These are phyloP conservation scores for Viridothelium virens DNA, from an alignment of 495 filamentous ascomycete genomes.

Conservation along the genomic window DNA sequence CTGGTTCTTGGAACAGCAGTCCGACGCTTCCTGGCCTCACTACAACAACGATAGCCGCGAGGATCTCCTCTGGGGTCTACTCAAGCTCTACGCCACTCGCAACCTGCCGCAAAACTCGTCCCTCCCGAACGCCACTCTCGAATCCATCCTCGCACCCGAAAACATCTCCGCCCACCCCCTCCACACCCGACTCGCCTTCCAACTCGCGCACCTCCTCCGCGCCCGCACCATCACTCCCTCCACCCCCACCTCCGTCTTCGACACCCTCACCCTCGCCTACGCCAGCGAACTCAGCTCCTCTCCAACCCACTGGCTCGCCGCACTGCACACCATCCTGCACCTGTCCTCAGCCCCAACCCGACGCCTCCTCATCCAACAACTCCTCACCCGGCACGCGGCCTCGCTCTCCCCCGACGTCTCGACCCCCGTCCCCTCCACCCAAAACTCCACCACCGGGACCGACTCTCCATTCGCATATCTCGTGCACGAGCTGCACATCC, in stretches of 20 bases:
- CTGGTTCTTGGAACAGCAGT: slow-evolving; percentile 48
- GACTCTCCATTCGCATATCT: slow-evolving; percentile 57
- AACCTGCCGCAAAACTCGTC: neutral
- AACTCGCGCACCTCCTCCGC: slow-evolving; percentile 54
- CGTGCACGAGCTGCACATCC: slow-evolving; percentile 57
- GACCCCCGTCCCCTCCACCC: slow-evolving; percentile 48
- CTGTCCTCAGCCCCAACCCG: slow-evolving; percentile 57
- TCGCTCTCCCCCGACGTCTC: slow-evolving; percentile 34
- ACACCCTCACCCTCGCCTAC: slow-evolving; percentile 57
- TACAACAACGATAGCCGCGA: slow-evolving; percentile 48
- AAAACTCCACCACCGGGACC: slow-evolving; percentile 48
- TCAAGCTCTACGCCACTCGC: slow-evolving; percentile 63
- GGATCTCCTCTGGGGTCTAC: slow-evolving; percentile 76
- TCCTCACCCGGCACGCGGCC: slow-evolving; percentile 51
- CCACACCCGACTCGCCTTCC: slow-evolving; percentile 71
- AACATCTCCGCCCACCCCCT: slow-evolving; percentile 59
- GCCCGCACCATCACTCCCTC: slow-evolving; percentile 37
- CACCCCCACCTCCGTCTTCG: slow-evolving; percentile 39
- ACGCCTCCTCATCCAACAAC: slow-evolving; percentile 56
- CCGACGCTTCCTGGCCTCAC: slow-evolving; percentile 43
- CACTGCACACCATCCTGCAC: slow-evolving; percentile 70
- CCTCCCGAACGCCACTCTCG: neutral
- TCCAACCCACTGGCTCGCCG: slow-evolving; percentile 54
- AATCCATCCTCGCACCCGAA: slow-evolving; percentile 45
- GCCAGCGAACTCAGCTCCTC: slow-evolving; percentile 62